These are phyloP conservation scores for Neurospora sp. DNA, from an alignment of 495 filamentous ascomycete genomes.

Conservation along the genomic window DNA sequence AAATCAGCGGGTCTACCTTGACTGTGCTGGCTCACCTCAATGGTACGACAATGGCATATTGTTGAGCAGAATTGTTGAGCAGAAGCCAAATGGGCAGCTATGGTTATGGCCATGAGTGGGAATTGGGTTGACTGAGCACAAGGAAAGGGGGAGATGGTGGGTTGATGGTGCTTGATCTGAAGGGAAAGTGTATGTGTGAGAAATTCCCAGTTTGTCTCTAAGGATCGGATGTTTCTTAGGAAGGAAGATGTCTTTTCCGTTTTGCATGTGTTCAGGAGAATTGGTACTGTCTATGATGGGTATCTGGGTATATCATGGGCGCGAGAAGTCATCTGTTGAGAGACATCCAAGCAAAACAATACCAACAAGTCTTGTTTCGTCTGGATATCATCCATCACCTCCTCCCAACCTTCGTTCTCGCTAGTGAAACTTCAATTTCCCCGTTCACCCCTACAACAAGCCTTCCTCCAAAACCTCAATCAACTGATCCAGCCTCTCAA, in stretches of 20 bases:
- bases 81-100: neutral
- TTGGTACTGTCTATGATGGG: neutral
- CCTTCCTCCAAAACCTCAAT: conserved; percentile 60
- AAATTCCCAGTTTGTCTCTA: neutral
- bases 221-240: neutral
- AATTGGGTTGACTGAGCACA: neutral
- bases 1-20: neutral
- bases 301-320: neutral
- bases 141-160: neutral
- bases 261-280: neutral
- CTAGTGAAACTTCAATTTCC: neutral
- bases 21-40: neutral
- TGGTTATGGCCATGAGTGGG: neutral
- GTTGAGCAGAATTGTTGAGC: neutral
- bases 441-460: conserved; percentile 35
- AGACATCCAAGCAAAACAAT: neutral
- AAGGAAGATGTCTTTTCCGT: neutral
- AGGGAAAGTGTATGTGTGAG: neutral
- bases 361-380: neutral
- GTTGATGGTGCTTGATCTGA: neutral
- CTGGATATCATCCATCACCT: neutral
- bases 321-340: neutral
- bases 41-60: neutral
- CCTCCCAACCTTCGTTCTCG: neutral
- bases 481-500: conserved; percentile 58